A percentile compares a stretch with the other conserved stretches of the same genome.
Conservation (phyloP, 768 basidiomycete species). For the Rhodotorula toruloides region DNA sequence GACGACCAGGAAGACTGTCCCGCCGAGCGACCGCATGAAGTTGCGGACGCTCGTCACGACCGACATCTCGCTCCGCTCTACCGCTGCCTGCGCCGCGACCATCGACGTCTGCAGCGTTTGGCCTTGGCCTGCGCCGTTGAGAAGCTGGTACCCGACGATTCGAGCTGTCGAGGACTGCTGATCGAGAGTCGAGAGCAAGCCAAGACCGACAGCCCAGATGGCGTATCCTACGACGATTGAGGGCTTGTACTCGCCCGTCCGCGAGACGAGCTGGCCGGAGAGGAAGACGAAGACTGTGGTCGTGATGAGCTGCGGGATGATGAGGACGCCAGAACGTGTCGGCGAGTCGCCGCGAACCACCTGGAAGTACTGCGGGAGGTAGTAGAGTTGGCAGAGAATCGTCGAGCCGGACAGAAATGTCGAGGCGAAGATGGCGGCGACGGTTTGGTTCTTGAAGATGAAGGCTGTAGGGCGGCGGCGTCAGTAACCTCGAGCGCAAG, state of each 20-base stretch:
- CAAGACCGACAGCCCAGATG: constrained; percentile 65
- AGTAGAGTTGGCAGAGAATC: constrained; percentile 25
- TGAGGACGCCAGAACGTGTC: constrained; percentile 60
- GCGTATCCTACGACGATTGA: constrained; percentile 63
- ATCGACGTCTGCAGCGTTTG: constrained; percentile 54
- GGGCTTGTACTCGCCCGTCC: constrained; percentile 52
- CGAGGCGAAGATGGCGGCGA: constrained; percentile 15
- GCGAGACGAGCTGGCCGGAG: constrained; percentile 42
- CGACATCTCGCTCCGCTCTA: constrained; percentile 66
- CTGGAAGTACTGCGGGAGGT: constrained; percentile 65
- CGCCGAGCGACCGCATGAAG: constrained; percentile 65
- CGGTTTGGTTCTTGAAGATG: constrained; percentile 48
- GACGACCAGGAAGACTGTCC: constrained; percentile 62
- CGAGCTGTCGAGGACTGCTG: constrained; percentile 53
- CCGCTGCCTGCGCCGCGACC: constrained; percentile 67
- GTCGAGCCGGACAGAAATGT: constrained; percentile 22
- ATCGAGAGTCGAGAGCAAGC: constrained; percentile 62
- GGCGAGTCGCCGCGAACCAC: constrained; percentile 64
- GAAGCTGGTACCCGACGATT: constrained; percentile 59
- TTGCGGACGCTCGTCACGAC: constrained; percentile 67
- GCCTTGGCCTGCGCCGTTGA: constrained; percentile 61
- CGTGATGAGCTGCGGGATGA: constrained; percentile 64
- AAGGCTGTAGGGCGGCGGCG: background rate
- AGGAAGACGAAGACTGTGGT: constrained; percentile 28
- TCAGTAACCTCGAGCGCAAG: background rate